Base-by-base conservation (phyloP, 495 filamentous ascomycete genomes). In the Hypoxylon subgilvum region DNA sequence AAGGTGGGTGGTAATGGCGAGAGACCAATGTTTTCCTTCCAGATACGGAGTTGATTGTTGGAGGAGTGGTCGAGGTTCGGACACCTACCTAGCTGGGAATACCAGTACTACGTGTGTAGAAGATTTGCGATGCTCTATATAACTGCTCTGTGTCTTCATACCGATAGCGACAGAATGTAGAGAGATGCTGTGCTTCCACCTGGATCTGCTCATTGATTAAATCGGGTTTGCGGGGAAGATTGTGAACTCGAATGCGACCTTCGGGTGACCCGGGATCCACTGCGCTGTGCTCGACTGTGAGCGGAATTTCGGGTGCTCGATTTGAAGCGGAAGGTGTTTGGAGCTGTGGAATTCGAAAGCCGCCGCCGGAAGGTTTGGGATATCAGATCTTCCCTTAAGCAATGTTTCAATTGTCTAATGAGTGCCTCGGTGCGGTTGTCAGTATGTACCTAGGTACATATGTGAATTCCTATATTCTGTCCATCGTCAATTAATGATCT, bases 251-350 rank as follows among this genome's bases (percentile, higher is more conserved):
- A 38, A 57, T 57, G 43, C 42, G 21, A 63, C 49, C 32, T 48
- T 50, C 47, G 27, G 47, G 27, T 42, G 47, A 22, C 16, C 52
- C 52, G 25, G 34, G 46, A 52, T 63, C 59, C 59, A 57, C 59
- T 32, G 41, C 16, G 35, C 27, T 56, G 36, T 14, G 19, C 32
- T 41, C 9, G 46, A 44, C 28, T 40, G 44, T 28, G 19, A 10
- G 54, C 59, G 60, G 53, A 57, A 63, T 18, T 50, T 54, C 53
- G 52, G 60, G 8, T 49, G 48, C 32, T 44, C 39, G 58, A 58
- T 64, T 58, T 58, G 53, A 64, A 64, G 61, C 61, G 61, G 61
- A 53, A 58, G 61, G 44, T 58, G 61, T 64, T 28, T 54, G 46
- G 25, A 18, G 2, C 4, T n/a, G 31, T 50, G 46, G 43, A 44